These are phyloP conservation scores for Blastocrithidia nonstop DNA, from an alignment of 208 protist species.

Conservation along the genomic window DNA sequence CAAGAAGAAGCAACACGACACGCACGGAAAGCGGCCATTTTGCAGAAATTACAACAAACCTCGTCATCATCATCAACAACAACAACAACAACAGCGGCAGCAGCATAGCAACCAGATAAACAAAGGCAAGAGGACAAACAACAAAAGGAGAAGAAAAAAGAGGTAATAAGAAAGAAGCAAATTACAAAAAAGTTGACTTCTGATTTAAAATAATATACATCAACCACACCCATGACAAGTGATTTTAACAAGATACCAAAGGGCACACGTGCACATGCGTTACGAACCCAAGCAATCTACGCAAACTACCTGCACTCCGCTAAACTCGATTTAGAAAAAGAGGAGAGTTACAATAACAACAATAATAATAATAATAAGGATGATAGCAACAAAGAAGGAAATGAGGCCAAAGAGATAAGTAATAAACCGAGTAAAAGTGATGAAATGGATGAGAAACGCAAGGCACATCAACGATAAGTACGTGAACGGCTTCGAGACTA, in stretches of 20 bases:
- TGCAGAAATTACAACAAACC: conserved; percentile 16
- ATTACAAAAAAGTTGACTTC: too few relatives aligned
- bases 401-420: neutral
- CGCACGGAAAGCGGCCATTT: conserved; percentile 27
- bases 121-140: neutral
- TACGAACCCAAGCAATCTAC: conserved; percentile 61
- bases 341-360: conserved; percentile 4
- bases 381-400: neutral
- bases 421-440: neutral
- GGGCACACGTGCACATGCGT: conserved; percentile 63
- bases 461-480: neutral
- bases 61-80: conserved; percentile 5
- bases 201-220: too few relatives aligned
- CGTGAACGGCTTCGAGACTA: too few relatives aligned
- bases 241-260: conserved; percentile 8
- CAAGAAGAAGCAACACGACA: conserved; percentile 27
- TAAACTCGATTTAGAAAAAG: conserved; percentile 10
- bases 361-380: neutral
- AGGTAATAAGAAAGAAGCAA: neutral
- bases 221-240: neutral
- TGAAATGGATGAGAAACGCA: conserved; percentile 3
- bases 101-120: conserved; percentile 3
- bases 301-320: conserved; percentile 19
- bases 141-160: neutral
- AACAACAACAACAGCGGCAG: conserved; percentile 4